A percentile compares a stretch with the other conserved stretches of the same genome.
Evolutionary conservation across 331 rosid genomes (phyloP).

Genomic region (Malus hybrid): DNA sequence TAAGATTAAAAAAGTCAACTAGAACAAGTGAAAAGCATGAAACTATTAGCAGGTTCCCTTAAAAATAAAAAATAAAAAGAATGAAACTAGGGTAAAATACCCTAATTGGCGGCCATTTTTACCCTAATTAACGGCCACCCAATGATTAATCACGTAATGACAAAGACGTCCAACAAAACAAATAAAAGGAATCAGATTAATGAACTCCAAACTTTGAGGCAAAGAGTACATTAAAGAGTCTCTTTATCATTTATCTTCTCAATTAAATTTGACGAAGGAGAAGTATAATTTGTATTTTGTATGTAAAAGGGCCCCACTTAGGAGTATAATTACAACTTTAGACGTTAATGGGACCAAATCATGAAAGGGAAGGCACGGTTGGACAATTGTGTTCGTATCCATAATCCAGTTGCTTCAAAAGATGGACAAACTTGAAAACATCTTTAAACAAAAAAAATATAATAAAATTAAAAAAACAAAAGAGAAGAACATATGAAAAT

Average conservation of each 20-base stretch:
- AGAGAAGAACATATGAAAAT: background rate
- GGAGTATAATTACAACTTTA: background rate
- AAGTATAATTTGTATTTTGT: background rate
- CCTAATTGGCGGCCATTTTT: too few species aligned
- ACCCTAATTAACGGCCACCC: too few species aligned
- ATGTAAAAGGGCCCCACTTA: conserved; percentile 11
- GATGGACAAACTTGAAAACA: background rate
- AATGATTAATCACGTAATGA: too few species aligned
- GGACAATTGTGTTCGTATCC: conserved; percentile 1
- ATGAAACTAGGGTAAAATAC: too few species aligned
- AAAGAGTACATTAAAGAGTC: too few species aligned
- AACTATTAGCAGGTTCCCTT: background rate
- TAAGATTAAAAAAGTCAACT: background rate
- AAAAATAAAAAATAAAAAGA: fast-evolving
- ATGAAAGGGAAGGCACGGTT: conserved; percentile 29
- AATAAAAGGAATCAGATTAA: too few species aligned
- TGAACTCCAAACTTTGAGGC: too few species aligned
- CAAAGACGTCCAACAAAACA: too few species aligned
- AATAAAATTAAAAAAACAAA: background rate
- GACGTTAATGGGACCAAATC: background rate
- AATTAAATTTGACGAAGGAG: too few species aligned
- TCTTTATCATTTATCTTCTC: too few species aligned
- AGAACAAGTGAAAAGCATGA: background rate
- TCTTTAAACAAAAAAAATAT: background rate
- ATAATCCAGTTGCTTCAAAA: conserved; percentile 3